These are phyloP conservation scores for Aspergillus niger DNA, from an alignment of 2,329 filamentous ascomycete genomes.

Conservation along the genomic window DNA sequence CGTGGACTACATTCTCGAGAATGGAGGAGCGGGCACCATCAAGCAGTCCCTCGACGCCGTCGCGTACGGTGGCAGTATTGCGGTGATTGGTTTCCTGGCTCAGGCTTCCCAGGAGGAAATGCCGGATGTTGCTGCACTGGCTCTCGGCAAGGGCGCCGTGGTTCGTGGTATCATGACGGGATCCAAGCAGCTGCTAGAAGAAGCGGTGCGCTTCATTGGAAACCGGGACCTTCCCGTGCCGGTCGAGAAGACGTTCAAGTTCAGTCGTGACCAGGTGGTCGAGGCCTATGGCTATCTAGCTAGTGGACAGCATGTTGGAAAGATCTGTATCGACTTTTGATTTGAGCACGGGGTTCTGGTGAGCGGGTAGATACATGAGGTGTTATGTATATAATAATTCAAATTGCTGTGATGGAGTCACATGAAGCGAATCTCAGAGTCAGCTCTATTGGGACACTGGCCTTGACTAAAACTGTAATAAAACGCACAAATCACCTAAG, in stretches of 20 bases:
- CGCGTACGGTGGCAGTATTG: not conserved
- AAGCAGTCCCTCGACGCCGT: slow-evolving; percentile 27
- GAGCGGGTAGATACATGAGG: not conserved
- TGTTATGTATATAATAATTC: not conserved
- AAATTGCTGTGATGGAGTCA: too few relatives aligned
- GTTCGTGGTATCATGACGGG: slow-evolving; percentile 42
- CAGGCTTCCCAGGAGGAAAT: not conserved
- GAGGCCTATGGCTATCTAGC: slow-evolving; percentile 27
- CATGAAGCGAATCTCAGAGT: not conserved
- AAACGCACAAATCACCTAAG: too few relatives aligned
- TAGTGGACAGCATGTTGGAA: slow-evolving; percentile 37
- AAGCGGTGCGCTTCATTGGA: slow-evolving; percentile 35
- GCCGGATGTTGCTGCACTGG: slow-evolving; percentile 11
- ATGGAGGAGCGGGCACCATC: slow-evolving; percentile 34
- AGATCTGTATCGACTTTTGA: slow-evolving; percentile 33
- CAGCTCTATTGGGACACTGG: too few relatives aligned
- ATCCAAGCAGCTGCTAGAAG: slow-evolving; percentile 39
- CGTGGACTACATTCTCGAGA: not conserved
- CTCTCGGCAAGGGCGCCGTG: slow-evolving; percentile 29
- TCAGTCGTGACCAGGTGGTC: slow-evolving; percentile 30
- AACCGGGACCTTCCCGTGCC: slow-evolving; percentile 29
- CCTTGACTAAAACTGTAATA: not conserved
- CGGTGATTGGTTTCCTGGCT: slow-evolving; percentile 7
- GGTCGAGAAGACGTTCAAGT: slow-evolving; percentile 23
- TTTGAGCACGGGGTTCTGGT: not conserved